These are phyloP conservation scores for Boletus edulis DNA, from an alignment of 768 basidiomycete species.

Conservation along the genomic window DNA sequence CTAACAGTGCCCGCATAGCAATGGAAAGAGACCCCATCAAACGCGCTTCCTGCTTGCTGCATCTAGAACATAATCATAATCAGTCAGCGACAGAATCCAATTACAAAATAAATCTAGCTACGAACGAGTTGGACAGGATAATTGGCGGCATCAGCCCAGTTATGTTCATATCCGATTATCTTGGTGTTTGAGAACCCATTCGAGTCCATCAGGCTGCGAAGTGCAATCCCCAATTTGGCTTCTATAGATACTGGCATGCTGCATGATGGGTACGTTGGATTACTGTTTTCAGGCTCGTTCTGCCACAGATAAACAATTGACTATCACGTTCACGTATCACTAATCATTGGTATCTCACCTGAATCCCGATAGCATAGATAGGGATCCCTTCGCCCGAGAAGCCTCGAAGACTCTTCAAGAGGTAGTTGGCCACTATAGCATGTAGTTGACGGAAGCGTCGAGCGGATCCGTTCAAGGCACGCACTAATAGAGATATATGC, in stretches of 20 bases:
- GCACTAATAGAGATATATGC: constrained; percentile 48
- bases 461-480: constrained; percentile 17
- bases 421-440: constrained; percentile 62
- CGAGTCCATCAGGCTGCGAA: constrained; percentile 59
- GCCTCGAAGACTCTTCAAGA: constrained; percentile 70
- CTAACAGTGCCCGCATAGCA: constrained; percentile 60
- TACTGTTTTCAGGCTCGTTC: constrained; percentile 53
- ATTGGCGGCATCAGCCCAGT: constrained; percentile 64
- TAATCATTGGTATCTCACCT: constrained; percentile 27
- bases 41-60: constrained; percentile 52
- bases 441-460: background rate
- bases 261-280: constrained; percentile 69
- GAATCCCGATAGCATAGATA: constrained; percentile 61
- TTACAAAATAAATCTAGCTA: no score
- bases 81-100: background rate
- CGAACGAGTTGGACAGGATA: constrained; percentile 60
- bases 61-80: constrained; percentile 36
- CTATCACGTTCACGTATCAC: background rate
- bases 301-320: constrained; percentile 26
- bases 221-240: constrained; percentile 52
- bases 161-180: constrained; percentile 71
- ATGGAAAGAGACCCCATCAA: constrained; percentile 69
- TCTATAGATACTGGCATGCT: constrained; percentile 52
- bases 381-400: constrained; percentile 59
- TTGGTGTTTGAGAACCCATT: constrained; percentile 59